phyloP scores from a whole-genome alignment of 78 protist genomes.

The Pelomyxa schiedti region DNA sequence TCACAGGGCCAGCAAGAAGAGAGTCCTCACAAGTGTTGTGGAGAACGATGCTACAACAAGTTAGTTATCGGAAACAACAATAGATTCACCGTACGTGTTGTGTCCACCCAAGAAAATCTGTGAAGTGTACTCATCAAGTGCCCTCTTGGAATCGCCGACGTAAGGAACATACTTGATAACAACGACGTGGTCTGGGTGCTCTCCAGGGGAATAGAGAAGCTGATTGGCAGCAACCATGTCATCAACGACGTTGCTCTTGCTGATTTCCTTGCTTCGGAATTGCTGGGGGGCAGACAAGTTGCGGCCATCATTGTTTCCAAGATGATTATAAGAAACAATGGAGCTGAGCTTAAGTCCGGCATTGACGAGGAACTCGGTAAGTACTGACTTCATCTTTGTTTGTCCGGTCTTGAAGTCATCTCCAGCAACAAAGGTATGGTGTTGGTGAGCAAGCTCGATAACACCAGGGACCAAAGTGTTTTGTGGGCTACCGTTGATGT shows the following conservation, averaged over 20 bases:
- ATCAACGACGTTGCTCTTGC: conserved; percentile 96
- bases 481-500: conserved; percentile 98
- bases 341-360: conserved; percentile 94
- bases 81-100: conserved; percentile 87
- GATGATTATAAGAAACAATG: conserved; percentile 97
- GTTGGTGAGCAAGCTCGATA: conserved; percentile 79
- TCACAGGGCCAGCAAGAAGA: conserved; percentile 96
- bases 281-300: conserved; percentile 88
- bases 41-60: conserved; percentile 64
- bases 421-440: conserved; percentile 83
- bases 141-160: conserved; percentile 99
- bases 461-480: conserved; percentile 97
- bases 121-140: conserved; percentile 96
- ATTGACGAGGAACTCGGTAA: conserved; percentile 94
- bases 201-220: conserved; percentile 82
- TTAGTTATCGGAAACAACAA: conserved; percentile 78
- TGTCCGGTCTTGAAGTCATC: conserved; percentile 99
- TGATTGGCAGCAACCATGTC: conserved; percentile 93
- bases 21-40: conserved; percentile 85
- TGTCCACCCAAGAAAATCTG: conserved; percentile 94
- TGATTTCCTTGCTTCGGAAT: conserved; percentile 98
- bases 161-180: conserved; percentile 98
- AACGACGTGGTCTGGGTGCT: conserved; percentile 95
- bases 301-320: conserved; percentile 99
- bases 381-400: conserved; percentile 97